These are phyloP conservation scores for Mastigamoeba balamuthi DNA, from an alignment of 78 protist species.

Conservation along the genomic window DNA sequence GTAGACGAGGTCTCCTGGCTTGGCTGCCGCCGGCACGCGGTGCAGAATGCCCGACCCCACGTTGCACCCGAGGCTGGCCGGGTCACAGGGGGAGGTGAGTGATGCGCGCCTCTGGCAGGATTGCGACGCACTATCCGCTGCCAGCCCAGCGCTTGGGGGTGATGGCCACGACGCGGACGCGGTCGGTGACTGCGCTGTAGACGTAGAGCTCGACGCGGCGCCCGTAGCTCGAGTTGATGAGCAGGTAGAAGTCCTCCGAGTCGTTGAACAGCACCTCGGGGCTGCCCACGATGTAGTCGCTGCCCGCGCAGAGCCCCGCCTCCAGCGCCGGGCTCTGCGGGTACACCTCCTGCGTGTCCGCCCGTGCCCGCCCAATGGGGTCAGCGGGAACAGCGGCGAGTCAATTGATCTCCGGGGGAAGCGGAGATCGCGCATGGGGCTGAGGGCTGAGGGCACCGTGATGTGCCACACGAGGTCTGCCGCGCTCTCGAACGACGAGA, in stretches of 20 bases:
- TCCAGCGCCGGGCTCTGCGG: slow-evolving; percentile 55
- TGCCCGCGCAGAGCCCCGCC: slow-evolving; percentile 41
- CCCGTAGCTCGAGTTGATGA: slow-evolving; percentile 30
- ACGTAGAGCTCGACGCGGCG: slow-evolving; percentile 34
- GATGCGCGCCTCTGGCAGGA: neutral
- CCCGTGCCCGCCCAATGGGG: too few species aligned
- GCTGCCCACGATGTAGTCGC: slow-evolving; percentile 63
- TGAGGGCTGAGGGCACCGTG: neutral
- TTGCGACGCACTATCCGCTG: neutral
- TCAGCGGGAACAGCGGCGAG: too few species aligned
- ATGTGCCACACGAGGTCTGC: slow-evolving; percentile 71
- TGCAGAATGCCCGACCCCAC: slow-evolving; percentile 39
- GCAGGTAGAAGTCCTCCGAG: slow-evolving; percentile 35
- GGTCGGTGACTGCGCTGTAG: slow-evolving; percentile 21
- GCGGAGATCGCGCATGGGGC: neutral
- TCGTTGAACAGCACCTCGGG: slow-evolving; percentile 45
- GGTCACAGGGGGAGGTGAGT: neutral
- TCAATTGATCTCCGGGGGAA: too few species aligned
- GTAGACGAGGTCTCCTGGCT: slow-evolving; percentile 5
- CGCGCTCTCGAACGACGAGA: slow-evolving; percentile 33
- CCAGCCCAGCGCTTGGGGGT: slow-evolving; percentile 56
- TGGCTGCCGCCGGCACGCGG: slow-evolving; percentile 25
- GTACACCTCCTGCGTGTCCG: slow-evolving; percentile 5
- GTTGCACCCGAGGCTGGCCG: slow-evolving; percentile 33
- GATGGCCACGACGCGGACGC: slow-evolving; percentile 25